Base-by-base conservation (phyloP, 768 basidiomycete genomes). In the Suillus subaureus region DNA sequence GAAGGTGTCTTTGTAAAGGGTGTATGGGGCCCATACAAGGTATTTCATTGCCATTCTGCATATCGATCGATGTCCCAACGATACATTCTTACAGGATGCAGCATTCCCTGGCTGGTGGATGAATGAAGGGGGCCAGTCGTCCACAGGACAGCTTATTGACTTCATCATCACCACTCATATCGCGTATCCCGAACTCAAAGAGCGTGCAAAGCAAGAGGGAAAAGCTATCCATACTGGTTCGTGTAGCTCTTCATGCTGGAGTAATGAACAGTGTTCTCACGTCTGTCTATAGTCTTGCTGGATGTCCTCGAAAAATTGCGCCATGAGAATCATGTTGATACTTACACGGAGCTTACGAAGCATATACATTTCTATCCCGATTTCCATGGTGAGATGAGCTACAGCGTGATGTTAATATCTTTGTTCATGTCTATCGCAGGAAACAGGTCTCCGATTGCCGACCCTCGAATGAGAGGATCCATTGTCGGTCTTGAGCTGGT, bases 111-210 rank as follows among this genome's bases (percentile, higher is more conserved):
- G 90, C n/a, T 96, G 94, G 91, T 99, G 97, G 97, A 97, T 98
- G 95, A 99, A 96, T 73, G 97, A 99, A 79, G 97, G 97, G 49
- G 97, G 97, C 3, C 97, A 99, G 78, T 97, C 96, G 9, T 96
- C 96, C 0, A 99, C 97, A 0, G 97, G 97, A n/a, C 61, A 74
- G 89, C 84, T 99, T 11, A 95, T 99, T 64, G 94, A 99, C 73
- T 98, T 97, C 74, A 90, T 96, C 74, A 85, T 99, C 66, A 94
- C 88, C 12, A 98, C 94, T 0, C 97, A 99, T 73, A 87, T 91
- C 4, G 93, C 97, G 1, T 93, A 93, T 70, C 75, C 83, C 7
- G 83, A 87, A 65, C 87, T 97, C 35, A 80, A 89, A 55, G 84
- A 89, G 64, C 71, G 84, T 11, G 89, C 89, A 0, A 85, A 89